Conservation (phyloP, 148 eudicot genomes). For the Chenopodium album region DNA sequence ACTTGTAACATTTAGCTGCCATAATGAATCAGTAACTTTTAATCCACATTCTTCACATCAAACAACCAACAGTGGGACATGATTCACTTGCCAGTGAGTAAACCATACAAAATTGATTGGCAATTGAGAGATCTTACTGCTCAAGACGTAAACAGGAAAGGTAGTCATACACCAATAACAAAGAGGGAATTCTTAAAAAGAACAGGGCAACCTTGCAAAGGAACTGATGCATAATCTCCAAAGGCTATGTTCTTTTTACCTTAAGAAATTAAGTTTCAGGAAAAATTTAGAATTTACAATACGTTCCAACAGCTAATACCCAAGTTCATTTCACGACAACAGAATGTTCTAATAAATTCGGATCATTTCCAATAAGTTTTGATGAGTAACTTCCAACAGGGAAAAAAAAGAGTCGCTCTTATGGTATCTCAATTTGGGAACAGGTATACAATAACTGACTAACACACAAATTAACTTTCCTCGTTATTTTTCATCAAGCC, state of each 20-base stretch:
- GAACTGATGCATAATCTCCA: background rate
- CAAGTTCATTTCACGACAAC: background rate
- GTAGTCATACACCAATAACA: background rate
- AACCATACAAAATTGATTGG: background rate
- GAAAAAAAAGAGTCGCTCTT: too few species aligned
- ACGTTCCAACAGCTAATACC: background rate
- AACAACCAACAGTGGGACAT: background rate
- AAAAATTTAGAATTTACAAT: too few species aligned
- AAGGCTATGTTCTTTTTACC: background rate
- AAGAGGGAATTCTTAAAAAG: background rate
- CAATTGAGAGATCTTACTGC: background rate
- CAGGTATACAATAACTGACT: background rate
- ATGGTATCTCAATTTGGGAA: background rate
- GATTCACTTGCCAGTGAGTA: background rate
- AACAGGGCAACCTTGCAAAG: conserved; percentile 2
- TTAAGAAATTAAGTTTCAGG: background rate
- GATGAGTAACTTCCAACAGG: background rate
- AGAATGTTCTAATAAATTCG: background rate
- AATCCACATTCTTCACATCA: background rate
- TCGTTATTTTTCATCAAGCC: background rate
- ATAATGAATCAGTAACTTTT: background rate
- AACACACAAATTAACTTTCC: background rate
- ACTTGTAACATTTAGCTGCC: background rate
- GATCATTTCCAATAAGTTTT: background rate
- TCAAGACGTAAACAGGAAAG: background rate